A percentile compares a stretch with the other conserved stretches of the same genome.
phyloP scores from a whole-genome alignment of 2,329 filamentous ascomycete species.

The Xylariomycetidae sp. region DNA sequence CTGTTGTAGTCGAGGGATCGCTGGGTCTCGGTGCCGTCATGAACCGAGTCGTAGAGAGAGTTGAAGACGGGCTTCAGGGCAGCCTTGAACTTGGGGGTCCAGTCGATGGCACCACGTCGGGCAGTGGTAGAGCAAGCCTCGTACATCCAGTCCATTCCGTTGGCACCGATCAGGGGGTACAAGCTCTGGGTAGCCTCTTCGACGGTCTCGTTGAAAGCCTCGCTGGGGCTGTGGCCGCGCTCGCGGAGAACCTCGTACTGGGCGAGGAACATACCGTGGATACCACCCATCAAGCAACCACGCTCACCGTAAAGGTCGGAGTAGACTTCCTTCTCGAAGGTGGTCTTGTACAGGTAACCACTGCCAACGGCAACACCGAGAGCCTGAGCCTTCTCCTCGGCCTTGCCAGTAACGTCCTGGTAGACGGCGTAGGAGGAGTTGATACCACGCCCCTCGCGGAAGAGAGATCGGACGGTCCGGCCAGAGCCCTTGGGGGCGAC shows the following conservation, averaged over 20 bases:
- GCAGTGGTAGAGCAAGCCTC: constrained; percentile 98
- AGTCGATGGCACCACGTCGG: constrained; percentile 97
- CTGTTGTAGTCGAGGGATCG: constrained; percentile 96
- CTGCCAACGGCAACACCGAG: constrained; percentile 95
- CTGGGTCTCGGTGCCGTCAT: constrained; percentile 89
- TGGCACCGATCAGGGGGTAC: constrained; percentile 93
- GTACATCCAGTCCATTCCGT: constrained; percentile 99
- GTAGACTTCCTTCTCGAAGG: constrained; percentile 99
- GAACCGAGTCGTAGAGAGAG: constrained; percentile 89
- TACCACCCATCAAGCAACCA: constrained; percentile 99
- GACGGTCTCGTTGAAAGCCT: constrained; percentile 99
- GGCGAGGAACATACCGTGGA: constrained; percentile 99
- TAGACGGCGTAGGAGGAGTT: constrained; percentile 98
- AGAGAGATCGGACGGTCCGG: constrained; percentile 96
- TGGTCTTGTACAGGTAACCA: constrained; percentile 99
- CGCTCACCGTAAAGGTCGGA: constrained; percentile 99
- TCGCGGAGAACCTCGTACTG: constrained; percentile 99
- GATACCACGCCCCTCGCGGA: constrained; percentile 98
- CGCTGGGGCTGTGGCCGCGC: constrained; percentile 92
- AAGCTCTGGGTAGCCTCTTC: constrained; percentile 98
- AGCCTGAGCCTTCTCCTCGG: constrained; percentile 95
- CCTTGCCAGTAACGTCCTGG: constrained; percentile 97
- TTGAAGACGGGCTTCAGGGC: constrained; percentile 99
- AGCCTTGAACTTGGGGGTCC: constrained; percentile 95
- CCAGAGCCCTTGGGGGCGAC: constrained; percentile 98